Conservation (phyloP, 2,329 filamentous ascomycete genomes). For the Lomentospora prolificans region DNA sequence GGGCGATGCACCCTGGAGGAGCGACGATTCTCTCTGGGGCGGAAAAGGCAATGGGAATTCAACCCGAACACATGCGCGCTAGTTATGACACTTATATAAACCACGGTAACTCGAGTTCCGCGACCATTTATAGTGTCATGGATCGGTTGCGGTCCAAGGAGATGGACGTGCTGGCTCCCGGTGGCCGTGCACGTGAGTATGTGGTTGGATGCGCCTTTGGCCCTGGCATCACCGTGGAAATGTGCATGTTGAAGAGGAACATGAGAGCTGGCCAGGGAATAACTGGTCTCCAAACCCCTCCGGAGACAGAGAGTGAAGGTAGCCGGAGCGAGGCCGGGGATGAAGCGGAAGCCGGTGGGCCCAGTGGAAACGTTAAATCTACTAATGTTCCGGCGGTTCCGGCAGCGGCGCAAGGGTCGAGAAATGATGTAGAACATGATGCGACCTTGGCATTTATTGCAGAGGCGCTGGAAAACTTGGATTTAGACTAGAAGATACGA, state of each 20-base stretch:
- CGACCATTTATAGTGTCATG: constrained; percentile 60
- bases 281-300: constrained; percentile 39
- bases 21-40: constrained; percentile 56
- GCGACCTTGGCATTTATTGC: constrained; percentile 12
- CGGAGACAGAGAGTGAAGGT: constrained; percentile 42
- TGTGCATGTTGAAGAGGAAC: constrained; percentile 50
- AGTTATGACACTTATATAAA: constrained; percentile 60
- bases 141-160: constrained; percentile 49
- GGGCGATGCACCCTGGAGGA: constrained; percentile 64
- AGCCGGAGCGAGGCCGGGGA: constrained; percentile 31
- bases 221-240: constrained; percentile 58
- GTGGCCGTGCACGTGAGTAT: constrained; percentile 39
- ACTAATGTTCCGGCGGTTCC: background rate
- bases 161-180: constrained; percentile 47
- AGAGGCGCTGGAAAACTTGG: constrained; percentile 14
- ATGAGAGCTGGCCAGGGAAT: constrained; percentile 15
- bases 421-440: background rate
- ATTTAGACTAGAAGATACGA: constrained; percentile 14
- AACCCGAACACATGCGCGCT: constrained; percentile 56
- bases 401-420: background rate
- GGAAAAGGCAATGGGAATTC: constrained; percentile 46
- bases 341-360: constrained; percentile 12
- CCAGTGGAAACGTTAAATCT: background rate
- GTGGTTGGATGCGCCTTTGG: constrained; percentile 62
- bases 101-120: constrained; percentile 60